Evolutionary conservation across 1,284 basidiomycete genomes (phyloP), one percentile per base, ranked within the genome.

Genomic region (Taiwanofungus camphoratus): DNA sequence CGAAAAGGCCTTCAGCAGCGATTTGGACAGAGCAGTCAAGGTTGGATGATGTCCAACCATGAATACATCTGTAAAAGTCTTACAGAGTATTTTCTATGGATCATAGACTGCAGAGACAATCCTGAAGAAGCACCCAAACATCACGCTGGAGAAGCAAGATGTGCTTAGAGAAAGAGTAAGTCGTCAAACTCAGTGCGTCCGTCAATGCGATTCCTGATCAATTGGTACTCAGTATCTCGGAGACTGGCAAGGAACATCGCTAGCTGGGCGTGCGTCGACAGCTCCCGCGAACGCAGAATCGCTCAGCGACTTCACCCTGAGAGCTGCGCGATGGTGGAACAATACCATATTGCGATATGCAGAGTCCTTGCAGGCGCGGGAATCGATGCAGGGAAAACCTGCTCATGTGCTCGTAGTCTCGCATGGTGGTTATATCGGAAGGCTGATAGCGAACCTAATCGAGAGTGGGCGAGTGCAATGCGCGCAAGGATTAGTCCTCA

Each of bases 111-210:
- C 82, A 13, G 70, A 79, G 53, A 64, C 63, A 19, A 82, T 88
- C 50, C 56, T 86, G 24, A 59, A 53, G 41, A 63, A 73, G 51
- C 82, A 85, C 50, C 66, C 73, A 1, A 60, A 60, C 13, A 59
- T 77, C 18, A 46, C 52, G 22, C 57, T 84, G 38, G 56, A 68
- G 42, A 63, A 59, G 44, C 63, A 71, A 20, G 58, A 58, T 45
- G 74, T 67, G 37, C 62, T 88, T 22, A 63, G 85, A 41, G 85
- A 87, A 63, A 65, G 82, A 57, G 86, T 85, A 57, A 42, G 69
- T 59, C 30, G n/a, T 31, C 13, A 8, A 24, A 12, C 42, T 19
- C 13, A 19, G 8, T 16, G 15, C 31, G 8, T 29, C 26, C n/a
- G 33, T 36, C 24, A 19, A n/a, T n/a, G 36, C 36, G 18, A 41